phyloP scores from a whole-genome alignment of 108 stramenopile genomes.

The Pseudonitzschia delicatissima region DNA sequence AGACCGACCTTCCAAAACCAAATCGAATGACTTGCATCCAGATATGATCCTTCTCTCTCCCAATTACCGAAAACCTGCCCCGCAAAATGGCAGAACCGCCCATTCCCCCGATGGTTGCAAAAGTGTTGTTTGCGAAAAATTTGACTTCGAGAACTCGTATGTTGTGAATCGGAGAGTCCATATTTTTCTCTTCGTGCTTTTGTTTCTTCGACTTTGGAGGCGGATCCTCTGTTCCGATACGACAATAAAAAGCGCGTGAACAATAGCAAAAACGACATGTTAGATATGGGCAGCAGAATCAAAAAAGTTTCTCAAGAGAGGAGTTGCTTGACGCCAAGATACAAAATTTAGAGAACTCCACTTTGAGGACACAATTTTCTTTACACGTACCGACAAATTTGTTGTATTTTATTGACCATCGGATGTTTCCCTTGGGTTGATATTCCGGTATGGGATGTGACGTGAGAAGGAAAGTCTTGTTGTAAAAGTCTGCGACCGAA shows the following conservation, averaged over 20 bases:
- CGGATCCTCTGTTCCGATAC: slow-evolving; percentile 29
- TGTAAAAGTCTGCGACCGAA: slow-evolving; percentile 52
- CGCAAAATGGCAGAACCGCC: slow-evolving; percentile 62
- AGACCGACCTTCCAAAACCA: slow-evolving; percentile 78
- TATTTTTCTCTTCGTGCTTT: slow-evolving; percentile 40
- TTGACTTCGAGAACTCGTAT: slow-evolving; percentile 62
- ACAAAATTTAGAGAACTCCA: too few relatives aligned
- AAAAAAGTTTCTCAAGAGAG: too few relatives aligned
- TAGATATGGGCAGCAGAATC: too few relatives aligned
- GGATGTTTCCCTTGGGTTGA: slow-evolving; percentile 47
- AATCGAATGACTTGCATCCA: slow-evolving; percentile 86
- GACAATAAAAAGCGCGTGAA: neutral
- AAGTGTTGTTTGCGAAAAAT: slow-evolving; percentile 77
- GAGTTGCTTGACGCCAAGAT: too few relatives aligned
- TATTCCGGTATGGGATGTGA: slow-evolving; percentile 49
- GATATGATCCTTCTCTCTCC: slow-evolving; percentile 66
- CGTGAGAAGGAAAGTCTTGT: slow-evolving; percentile 67
- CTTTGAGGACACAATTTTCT: too few relatives aligned
- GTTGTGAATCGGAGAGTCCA: slow-evolving; percentile 35
- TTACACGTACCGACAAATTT: slow-evolving; percentile 46
- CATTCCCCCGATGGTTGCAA: slow-evolving; percentile 64
- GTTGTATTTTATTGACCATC: slow-evolving; percentile 64
- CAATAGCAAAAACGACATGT: too few relatives aligned
- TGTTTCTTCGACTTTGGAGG: slow-evolving; percentile 36
- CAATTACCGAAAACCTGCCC: slow-evolving; percentile 76